Evolutionary conservation across 495 filamentous ascomycete genomes (phyloP).

Genomic region (Cenococcum geophilum): DNA sequence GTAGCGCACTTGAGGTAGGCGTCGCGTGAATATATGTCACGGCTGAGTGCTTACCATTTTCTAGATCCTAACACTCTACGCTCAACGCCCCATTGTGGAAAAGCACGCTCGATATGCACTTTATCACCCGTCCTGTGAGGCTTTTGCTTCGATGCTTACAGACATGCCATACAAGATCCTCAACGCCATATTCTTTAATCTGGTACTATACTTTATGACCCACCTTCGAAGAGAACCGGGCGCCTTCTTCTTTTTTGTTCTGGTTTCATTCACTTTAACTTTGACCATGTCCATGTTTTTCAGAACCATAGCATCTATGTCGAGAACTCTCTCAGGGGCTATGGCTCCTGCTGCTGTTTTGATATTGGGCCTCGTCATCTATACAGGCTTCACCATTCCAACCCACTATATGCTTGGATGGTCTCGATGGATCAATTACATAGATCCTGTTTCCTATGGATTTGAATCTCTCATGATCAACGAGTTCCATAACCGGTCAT

Average conservation of each 20-base stretch:
- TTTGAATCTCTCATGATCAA: conserved; percentile 90
- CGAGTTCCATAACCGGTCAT: conserved; percentile 66
- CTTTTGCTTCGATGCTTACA: conserved; percentile 72
- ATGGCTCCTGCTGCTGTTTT: conserved; percentile 77
- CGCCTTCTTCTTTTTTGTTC: conserved; percentile 50
- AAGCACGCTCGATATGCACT: conserved; percentile 88
- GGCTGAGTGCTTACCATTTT: not conserved
- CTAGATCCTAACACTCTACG: conserved; percentile 70
- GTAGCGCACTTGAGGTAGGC: conserved; percentile 56
- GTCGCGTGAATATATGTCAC: not conserved
- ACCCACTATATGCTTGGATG: conserved; percentile 69
- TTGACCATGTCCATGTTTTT: conserved; percentile 51
- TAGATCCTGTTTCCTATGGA: conserved; percentile 79
- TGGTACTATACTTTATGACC: conserved; percentile 81
- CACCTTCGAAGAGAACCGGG: conserved; percentile 70
- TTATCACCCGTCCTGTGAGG: conserved; percentile 85
- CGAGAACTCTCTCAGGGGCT: conserved; percentile 72
- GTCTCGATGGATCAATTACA: conserved; percentile 82
- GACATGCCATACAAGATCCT: conserved; percentile 64
- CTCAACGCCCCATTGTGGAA: conserved; percentile 86
- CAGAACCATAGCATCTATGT: conserved; percentile 73
- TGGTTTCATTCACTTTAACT: conserved; percentile 42
- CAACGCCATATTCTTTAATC: conserved; percentile 56
- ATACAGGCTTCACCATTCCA: conserved; percentile 86
- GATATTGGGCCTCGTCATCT: conserved; percentile 77